Evolutionary conservation across 192 early-diverging fungal genomes (phyloP).

Genomic region (Oehlia diaphana): DNA sequence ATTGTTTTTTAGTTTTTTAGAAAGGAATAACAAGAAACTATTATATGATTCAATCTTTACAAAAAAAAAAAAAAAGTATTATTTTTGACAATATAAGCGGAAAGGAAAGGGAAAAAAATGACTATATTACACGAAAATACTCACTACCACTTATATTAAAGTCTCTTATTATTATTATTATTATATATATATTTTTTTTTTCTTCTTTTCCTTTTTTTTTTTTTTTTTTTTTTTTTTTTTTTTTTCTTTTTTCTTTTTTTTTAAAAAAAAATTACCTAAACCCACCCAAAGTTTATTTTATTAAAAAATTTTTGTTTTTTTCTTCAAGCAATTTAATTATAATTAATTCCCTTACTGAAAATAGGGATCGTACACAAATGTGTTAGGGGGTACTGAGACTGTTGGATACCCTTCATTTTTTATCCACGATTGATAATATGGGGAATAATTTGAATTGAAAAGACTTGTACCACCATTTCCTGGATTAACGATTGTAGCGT

Average conservation of each 20-base stretch:
- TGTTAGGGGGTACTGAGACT: neutral
- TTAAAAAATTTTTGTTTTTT: neutral
- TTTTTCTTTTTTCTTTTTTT: too few species aligned
- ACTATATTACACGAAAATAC: too few species aligned
- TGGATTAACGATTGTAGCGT: neutral
- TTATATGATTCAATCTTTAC: too few species aligned
- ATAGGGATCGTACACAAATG: slow-evolving; percentile 7
- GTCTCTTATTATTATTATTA: neutral
- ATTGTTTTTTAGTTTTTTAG: too few species aligned
- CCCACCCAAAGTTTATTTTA: neutral
- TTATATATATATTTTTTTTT: neutral
- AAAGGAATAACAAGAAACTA: too few species aligned
- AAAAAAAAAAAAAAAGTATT: too few species aligned
- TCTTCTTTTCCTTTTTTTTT: neutral
- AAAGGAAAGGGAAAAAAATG: too few species aligned
- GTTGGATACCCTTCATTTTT: slow-evolving; percentile 10
- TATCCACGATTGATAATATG: slow-evolving; percentile 3
- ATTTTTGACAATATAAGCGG: too few species aligned
- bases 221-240: too few species aligned
- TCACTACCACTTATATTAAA: too few species aligned
- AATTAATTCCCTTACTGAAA: neutral
- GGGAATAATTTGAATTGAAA: neutral
- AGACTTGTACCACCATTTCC: neutral
- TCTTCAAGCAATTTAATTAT: neutral
- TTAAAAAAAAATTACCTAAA: neutral